Conservation (phyloP, 441 rosid genomes). For the Euphorbia schlechtendalii region DNA sequence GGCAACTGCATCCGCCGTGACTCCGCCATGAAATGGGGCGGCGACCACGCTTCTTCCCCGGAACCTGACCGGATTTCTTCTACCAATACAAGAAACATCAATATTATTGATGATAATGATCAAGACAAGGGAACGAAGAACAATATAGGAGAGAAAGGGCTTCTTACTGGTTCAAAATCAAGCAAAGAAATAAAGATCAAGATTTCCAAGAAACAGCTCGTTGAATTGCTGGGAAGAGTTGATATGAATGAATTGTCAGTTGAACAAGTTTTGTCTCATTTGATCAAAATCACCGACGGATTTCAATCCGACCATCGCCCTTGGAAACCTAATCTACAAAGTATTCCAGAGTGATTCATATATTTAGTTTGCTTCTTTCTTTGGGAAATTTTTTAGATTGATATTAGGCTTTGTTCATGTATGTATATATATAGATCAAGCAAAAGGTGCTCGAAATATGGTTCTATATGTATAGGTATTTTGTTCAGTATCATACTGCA, state of each 20-base stretch:
- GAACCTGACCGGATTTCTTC: slow-evolving; percentile 1
- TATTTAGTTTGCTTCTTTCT: neutral
- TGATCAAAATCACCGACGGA: slow-evolving; percentile 21
- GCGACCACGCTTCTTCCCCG: slow-evolving; percentile 32
- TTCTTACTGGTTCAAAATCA: slow-evolving; percentile 4
- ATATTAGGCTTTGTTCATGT: neutral
- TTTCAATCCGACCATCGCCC: slow-evolving; percentile 28
- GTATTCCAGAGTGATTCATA: slow-evolving; percentile 46
- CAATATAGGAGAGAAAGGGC: slow-evolving; percentile 14
- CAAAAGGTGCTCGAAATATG: neutral
- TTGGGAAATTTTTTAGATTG: neutral
- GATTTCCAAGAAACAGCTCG: slow-evolving; percentile 50
- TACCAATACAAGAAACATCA: neutral
- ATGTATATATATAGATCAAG: neutral
- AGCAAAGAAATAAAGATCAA: slow-evolving; percentile 42
- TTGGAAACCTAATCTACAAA: slow-evolving; percentile 58
- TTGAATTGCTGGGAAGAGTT: slow-evolving; percentile 40
- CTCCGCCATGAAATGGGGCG: slow-evolving; percentile 40
- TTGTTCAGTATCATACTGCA: too few relatives aligned
- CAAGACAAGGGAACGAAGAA: neutral
- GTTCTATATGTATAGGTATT: neutral
- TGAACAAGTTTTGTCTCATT: slow-evolving; percentile 35
- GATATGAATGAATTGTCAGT: slow-evolving; percentile 37
- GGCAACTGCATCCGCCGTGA: slow-evolving; percentile 47
- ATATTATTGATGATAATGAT: neutral